A percentile compares a stretch with the other conserved stretches of the same genome.
Conservation (phyloP, 257 asterid genomes). For the Hygrophila difformis region DNA sequence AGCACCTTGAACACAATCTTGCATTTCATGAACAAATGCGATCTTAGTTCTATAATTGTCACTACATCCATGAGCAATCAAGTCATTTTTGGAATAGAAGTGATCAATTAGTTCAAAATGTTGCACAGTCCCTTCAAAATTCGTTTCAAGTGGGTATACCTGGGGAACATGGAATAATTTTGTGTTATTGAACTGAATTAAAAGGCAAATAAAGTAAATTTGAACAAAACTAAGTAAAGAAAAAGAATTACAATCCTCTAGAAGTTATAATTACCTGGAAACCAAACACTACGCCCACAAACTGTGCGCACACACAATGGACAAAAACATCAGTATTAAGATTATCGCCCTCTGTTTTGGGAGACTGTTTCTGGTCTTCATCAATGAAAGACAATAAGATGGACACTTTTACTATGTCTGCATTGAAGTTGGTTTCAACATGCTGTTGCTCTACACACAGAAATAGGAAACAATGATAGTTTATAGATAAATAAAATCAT, state of each 20-base stretch:
- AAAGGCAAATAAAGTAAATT: too few species aligned
- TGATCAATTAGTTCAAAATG: slow-evolving; percentile 68
- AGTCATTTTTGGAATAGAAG: slow-evolving; percentile 30
- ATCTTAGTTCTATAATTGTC: slow-evolving; percentile 24
- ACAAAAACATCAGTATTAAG: slow-evolving; percentile 23
- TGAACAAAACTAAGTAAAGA: too few species aligned
- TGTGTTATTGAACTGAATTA: slow-evolving; percentile 22
- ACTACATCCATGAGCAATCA: slow-evolving; percentile 18
- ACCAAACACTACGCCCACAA: slow-evolving; percentile 34
- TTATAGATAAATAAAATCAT: too few species aligned
- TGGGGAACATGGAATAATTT: slow-evolving; percentile 38
- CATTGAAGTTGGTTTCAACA: slow-evolving; percentile 81
- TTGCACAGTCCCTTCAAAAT: slow-evolving; percentile 55
- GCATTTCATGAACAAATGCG: slow-evolving; percentile 41
- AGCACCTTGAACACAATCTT: slow-evolving; percentile 67
- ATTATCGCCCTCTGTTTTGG: slow-evolving; percentile 25
- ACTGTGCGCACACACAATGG: slow-evolving; percentile 53
- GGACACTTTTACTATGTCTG: slow-evolving; percentile 47
- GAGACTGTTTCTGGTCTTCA: slow-evolving; percentile 46
- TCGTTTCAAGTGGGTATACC: slow-evolving; percentile 64
- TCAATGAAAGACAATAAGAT: slow-evolving; percentile 63
- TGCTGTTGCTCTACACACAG: slow-evolving; percentile 75
- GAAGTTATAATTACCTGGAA: slow-evolving; percentile 54
- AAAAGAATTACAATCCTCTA: too few species aligned
- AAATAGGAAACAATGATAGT: slow-evolving; percentile 21